Evolutionary conservation across 345 rosid genomes (phyloP).

Genomic region (Schrenkiella parvula): DNA sequence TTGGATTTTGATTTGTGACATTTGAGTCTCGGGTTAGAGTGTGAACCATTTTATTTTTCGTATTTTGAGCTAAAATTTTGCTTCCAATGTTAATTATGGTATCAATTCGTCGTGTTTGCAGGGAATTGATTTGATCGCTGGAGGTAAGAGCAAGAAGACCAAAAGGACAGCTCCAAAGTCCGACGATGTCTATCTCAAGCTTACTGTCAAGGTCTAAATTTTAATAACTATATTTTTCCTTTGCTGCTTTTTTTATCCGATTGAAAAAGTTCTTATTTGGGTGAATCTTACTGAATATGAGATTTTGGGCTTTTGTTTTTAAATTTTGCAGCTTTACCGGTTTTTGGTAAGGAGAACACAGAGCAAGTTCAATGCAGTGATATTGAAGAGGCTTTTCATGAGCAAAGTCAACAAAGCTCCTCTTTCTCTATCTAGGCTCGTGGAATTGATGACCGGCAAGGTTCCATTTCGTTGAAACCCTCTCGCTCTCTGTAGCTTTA

Average conservation of each 20-base stretch:
- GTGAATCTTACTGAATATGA: background rate
- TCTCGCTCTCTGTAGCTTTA: background rate
- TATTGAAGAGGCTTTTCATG: conserved; percentile 93
- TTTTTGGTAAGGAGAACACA: conserved; percentile 86
- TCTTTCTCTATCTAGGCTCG: conserved; percentile 75
- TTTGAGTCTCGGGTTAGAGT: background rate
- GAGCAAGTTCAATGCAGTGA: conserved; percentile 90
- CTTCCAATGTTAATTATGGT: background rate
- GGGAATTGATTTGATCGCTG: conserved; percentile 95
- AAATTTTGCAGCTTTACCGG: conserved; percentile 54
- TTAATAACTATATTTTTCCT: background rate
- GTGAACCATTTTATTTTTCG: background rate
- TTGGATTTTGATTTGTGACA: background rate
- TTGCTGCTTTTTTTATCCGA: background rate
- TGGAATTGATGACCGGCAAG: conserved; percentile 64
- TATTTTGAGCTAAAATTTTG: background rate
- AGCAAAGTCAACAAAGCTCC: conserved; percentile 92
- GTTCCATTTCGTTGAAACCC: conserved; percentile 31
- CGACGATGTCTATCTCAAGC: conserved; percentile 92
- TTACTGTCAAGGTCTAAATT: conserved; percentile 66
- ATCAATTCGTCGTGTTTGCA: conserved; percentile 24
- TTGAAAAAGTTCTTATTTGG: background rate
- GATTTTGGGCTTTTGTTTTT: background rate
- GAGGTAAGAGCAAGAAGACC: conserved; percentile 95
- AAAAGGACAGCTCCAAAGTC: conserved; percentile 85